These are phyloP conservation scores for Ceratocystis diversiconidia DNA, from an alignment of 2,329 filamentous ascomycete genomes.

Conservation along the genomic window DNA sequence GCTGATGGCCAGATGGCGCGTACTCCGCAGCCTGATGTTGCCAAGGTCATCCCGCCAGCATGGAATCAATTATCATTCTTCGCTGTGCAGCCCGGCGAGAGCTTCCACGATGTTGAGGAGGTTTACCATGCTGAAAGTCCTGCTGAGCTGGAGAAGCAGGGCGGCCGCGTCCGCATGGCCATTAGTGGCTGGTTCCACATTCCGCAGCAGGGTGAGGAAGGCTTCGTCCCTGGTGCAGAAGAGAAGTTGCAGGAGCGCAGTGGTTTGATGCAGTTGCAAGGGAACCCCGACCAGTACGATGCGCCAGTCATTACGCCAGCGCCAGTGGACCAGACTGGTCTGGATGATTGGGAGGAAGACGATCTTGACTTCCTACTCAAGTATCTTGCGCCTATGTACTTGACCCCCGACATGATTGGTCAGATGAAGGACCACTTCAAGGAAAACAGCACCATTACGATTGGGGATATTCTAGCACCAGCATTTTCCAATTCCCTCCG, in stretches of 20 bases:
- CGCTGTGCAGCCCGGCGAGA: conserved; percentile 93
- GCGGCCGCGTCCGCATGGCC: conserved; percentile 79
- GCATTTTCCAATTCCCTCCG: conserved; percentile 63
- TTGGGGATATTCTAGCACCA: conserved; percentile 62
- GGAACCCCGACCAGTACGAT: conserved; percentile 82
- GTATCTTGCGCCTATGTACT: conserved; percentile 78
- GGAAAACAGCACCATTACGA: conserved; percentile 68
- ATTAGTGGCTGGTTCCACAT: conserved; percentile 99
- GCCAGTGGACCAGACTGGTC: conserved; percentile 29
- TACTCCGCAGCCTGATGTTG: conserved; percentile 64
- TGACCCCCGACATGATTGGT: conserved; percentile 82
- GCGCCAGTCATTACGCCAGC: conserved; percentile 52
- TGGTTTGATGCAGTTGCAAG: conserved; percentile 81
- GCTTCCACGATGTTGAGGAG: conserved; percentile 97
- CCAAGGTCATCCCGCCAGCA: conserved; percentile 75
- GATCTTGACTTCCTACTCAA: conserved; percentile 84
- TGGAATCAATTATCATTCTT: conserved; percentile 99
- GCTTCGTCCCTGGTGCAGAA: conserved; percentile 76
- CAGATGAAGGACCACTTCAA: conserved; percentile 67
- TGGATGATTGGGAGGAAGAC: conserved; percentile 52
- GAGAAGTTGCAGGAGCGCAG: conserved; percentile 80
- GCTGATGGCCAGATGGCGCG: conserved; percentile 61
- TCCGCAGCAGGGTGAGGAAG: conserved; percentile 84
- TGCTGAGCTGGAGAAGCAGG: conserved; percentile 50
- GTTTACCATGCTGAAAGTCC: conserved; percentile 60